phyloP scores from a whole-genome alignment of 2,329 filamentous ascomycete species.

The Fusarium pseudonygamai region DNA sequence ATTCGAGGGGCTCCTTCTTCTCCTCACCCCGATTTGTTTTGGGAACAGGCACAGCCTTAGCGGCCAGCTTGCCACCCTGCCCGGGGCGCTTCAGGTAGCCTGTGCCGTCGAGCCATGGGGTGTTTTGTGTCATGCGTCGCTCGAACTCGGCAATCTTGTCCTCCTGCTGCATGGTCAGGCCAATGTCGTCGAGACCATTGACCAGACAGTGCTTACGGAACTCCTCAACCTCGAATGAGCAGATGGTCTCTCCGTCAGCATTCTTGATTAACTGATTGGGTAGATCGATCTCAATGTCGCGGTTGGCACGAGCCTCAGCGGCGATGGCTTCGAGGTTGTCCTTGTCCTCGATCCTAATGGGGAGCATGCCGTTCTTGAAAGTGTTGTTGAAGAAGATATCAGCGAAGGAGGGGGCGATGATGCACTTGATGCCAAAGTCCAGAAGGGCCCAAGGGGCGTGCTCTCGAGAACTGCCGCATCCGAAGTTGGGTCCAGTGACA shows the following conservation, averaged over 20 bases:
- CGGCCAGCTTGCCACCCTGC: slow-evolving; percentile 63
- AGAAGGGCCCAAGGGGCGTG: slow-evolving; percentile 97
- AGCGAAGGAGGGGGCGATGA: slow-evolving; percentile 83
- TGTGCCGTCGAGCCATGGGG: slow-evolving; percentile 90
- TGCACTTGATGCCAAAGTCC: slow-evolving; percentile 93
- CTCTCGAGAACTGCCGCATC: slow-evolving; percentile 91
- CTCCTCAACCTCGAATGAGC: slow-evolving; percentile 86
- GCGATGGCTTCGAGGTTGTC: slow-evolving; percentile 75
- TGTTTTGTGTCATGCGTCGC: slow-evolving; percentile 76
- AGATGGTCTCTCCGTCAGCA: slow-evolving; percentile 76
- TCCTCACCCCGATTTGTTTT: slow-evolving; percentile 90
- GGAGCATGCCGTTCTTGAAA: slow-evolving; percentile 99
- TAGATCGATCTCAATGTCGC: slow-evolving; percentile 90
- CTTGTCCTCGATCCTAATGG: slow-evolving; percentile 77
- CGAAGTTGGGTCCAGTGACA: slow-evolving; percentile 92
- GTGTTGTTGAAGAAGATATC: slow-evolving; percentile 98
- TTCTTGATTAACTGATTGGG: slow-evolving; percentile 85
- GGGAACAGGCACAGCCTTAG: slow-evolving; percentile 75
- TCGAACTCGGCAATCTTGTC: slow-evolving; percentile 90
- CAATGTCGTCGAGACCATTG: slow-evolving; percentile 95
- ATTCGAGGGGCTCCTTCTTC: slow-evolving; percentile 87
- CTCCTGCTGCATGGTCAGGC: slow-evolving; percentile 90
- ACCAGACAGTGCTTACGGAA: slow-evolving; percentile 95
- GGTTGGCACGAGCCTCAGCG: slow-evolving; percentile 79
- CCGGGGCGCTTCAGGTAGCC: slow-evolving; percentile 76